Evolutionary conservation across 2,329 filamentous ascomycete species (phyloP), one percentile per base, ranked within the genome.

Genomic region (Pyricularia grisea): DNA sequence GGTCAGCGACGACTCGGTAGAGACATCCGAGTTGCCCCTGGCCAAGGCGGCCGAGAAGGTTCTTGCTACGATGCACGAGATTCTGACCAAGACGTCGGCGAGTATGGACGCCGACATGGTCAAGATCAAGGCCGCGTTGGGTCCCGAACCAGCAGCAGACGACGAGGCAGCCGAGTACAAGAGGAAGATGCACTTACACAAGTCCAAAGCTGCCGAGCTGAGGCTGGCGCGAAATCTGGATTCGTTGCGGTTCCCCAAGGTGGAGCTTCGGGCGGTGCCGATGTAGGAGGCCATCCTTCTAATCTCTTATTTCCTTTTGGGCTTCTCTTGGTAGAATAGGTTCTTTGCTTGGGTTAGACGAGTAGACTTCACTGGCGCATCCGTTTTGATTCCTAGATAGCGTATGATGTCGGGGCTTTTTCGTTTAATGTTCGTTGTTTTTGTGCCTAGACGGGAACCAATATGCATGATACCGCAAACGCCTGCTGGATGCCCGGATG

Each of bases 1-100:
- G 95, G 81, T 91, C 66, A 93, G 90, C 71, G 86, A 86, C 0
- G 93, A 98, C 75, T 82, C 83, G 12, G 90, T 97, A 0, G 74
- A 79, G 0, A 83, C 91, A 1, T 82, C 84, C 12, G 88, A 95
- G 5, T 80, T 98, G 67, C 95, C 95, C 3, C 85, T 99, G 12
- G 94, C 94, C 0, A 87, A 85, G 71, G 93, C 95, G 0, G 88
- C 90, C 1, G 92, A 95, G 79, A 95, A 91, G 81, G 94, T 97
- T 5, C 81, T 98, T 30, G 93, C 92, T 10, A 95, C 91, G 76
- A 98, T 99, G 94, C 92, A 97, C 76, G 88, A 90, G 73, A 88
- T 98, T 58, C 82, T 99, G 64, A 82, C 83, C 71, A 87, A 86
- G 73, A 92, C 93, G 69, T 84, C 89, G 73, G 82, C 84, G 71